phyloP scores from a whole-genome alignment of 495 filamentous ascomycete genomes.

The Barbatosphaeria neglecta region DNA sequence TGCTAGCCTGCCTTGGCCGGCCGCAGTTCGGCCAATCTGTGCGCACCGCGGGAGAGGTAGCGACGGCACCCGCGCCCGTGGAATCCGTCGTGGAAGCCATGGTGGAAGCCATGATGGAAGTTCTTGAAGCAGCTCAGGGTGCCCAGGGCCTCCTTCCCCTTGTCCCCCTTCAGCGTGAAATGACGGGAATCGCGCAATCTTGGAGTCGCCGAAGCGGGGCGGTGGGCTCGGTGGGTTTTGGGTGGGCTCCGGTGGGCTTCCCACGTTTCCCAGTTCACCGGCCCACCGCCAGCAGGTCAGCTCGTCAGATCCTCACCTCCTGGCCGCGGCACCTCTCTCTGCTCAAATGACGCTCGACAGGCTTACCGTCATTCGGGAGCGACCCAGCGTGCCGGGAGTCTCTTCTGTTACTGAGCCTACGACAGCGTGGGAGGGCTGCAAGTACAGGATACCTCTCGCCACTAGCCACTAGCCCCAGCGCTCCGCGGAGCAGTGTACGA shows the following conservation, averaged over 20 bases:
- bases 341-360: not conserved
- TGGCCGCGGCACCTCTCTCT: no score
- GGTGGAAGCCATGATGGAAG: not conserved
- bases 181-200: constrained; percentile 31
- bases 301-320: not conserved
- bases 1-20: no score
- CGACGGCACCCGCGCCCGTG: no score
- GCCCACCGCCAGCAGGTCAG: constrained; percentile 14
- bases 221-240: not conserved
- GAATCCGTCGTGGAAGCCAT: not conserved
- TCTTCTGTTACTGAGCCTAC: not conserved
- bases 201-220: constrained; percentile 22
- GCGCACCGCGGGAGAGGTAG: no score
- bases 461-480: no score
- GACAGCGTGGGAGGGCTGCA: not conserved
- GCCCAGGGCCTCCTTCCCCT: not conserved
- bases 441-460: not conserved
- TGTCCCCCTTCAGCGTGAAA: constrained; percentile 15
- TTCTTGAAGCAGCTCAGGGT: not conserved
- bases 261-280: not conserved
- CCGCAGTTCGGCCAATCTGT: no score
- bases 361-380: not conserved
- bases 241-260: no score
- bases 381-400: not conserved
- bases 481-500: no score